Evolutionary conservation across 495 filamentous ascomycete genomes (phyloP).

Genomic region (Penicillium daleae): DNA sequence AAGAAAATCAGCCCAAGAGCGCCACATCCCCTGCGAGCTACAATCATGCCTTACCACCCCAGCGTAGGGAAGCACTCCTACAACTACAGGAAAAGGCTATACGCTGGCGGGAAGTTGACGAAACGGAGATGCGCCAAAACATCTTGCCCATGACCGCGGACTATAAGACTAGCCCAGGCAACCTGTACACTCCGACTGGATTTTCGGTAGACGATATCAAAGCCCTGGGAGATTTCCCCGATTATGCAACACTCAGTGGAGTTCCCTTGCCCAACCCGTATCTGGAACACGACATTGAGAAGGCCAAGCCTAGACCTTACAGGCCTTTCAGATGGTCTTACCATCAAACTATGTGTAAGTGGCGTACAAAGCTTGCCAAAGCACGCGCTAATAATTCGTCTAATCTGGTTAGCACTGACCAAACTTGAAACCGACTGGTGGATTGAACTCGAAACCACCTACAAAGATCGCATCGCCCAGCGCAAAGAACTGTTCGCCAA

Average conservation of each 20-base stretch:
- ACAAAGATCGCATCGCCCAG: conserved; percentile 69
- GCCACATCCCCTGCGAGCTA: conserved; percentile 40
- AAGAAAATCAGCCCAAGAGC: conserved; percentile 41
- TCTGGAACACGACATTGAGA: conserved; percentile 64
- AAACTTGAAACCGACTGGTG: conserved; percentile 89
- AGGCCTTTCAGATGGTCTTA: conserved; percentile 87
- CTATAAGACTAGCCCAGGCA: conserved; percentile 42
- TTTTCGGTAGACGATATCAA: conserved; percentile 73
- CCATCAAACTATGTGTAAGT: conserved; percentile 92
- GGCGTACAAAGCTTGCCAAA: background rate
- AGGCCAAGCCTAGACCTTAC: conserved; percentile 69
- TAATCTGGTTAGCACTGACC: conserved; percentile 61
- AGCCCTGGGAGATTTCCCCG: conserved; percentile 77
- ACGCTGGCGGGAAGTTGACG: conserved; percentile 31
- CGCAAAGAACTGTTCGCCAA: conserved; percentile 69
- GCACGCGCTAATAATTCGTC: background rate
- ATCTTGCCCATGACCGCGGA: conserved; percentile 50
- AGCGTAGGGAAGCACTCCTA: conserved; percentile 55
- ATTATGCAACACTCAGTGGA: conserved; percentile 78
- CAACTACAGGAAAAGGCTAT: conserved; percentile 26
- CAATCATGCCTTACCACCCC: conserved; percentile 58
- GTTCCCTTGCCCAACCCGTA: conserved; percentile 75
- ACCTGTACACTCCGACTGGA: conserved; percentile 58
- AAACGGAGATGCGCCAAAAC: conserved; percentile 37
- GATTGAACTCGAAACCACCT: conserved; percentile 85